These are phyloP conservation scores for Fusarium sacchari DNA, from an alignment of 2,329 filamentous ascomycete genomes.

Conservation along the genomic window DNA sequence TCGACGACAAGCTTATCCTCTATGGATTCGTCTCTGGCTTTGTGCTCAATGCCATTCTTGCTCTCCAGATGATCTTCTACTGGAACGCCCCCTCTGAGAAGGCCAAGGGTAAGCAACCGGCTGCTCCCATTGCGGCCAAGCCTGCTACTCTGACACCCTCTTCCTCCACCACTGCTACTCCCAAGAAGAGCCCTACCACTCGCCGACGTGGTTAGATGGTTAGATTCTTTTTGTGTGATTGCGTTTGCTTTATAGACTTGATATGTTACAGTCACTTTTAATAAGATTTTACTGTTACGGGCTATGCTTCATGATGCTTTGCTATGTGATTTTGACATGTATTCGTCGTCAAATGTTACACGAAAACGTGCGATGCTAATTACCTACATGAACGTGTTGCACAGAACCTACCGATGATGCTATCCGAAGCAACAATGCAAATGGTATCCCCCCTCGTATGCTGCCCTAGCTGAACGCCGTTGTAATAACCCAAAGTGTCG, in stretches of 20 bases:
- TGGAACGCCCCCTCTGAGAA: conserved; percentile 78
- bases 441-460: conserved; percentile 29
- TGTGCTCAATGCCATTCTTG: conserved; percentile 85
- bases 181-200: conserved; percentile 56
- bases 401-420: neutral
- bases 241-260: conserved; percentile 29
- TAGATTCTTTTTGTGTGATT: conserved; percentile 25
- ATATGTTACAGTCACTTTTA: conserved; percentile 23
- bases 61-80: conserved; percentile 93
- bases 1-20: conserved; percentile 94
- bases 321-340: neutral
- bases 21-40: conserved; percentile 96
- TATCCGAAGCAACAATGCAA: neutral
- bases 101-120: conserved; percentile 56
- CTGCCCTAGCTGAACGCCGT: conserved; percentile 3
- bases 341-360: neutral
- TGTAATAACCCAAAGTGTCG: neutral
- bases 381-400: neutral
- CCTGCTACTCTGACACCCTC: conserved; percentile 40
- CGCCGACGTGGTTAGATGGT: conserved; percentile 53
- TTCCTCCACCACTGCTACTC: conserved; percentile 42
- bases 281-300: neutral
- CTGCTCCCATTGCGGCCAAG: conserved; percentile 41
- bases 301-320: too few relatives aligned
- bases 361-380: neutral